Base-by-base conservation (phyloP, 306 rosid genomes). In the Myrica gale region DNA sequence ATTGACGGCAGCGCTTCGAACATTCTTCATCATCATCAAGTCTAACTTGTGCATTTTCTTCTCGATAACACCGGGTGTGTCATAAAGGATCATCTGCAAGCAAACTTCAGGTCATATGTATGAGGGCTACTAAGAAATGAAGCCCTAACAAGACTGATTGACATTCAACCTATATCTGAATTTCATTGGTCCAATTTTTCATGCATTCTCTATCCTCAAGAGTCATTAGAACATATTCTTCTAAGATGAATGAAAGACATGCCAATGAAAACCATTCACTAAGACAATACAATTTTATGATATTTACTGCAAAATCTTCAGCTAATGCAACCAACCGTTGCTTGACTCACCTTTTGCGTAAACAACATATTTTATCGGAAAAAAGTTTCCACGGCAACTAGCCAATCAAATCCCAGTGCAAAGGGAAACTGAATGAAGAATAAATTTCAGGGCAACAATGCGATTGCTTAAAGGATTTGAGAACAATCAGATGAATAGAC, bases 21-120 rank as follows among this genome's bases (percentile, higher is more conserved):
- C 99, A 74, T 95, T 95, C 80, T 88, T 89, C 99, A 95, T 95
- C 99, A 95, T 95, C 99, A 95, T 89, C 13, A 97, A 80, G 76
- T 95, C 99, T 80, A 95, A 83, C 86, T 84, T 89, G 88, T 92
- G 99, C 92, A 87, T 90, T 84, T 89, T 87, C 91, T 95, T 92
- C 87, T 90, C 89, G 23, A 95, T 84, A 19, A 95, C 93, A 79
- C 99, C 99, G 21, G 97, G 97, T 17, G 99, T 95, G 79, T 95
- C 99, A 82, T 90, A 92, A 79, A 95, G 99, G 75, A 95, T 56
- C 93, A 90, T 87, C 97, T 95, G 89, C 81, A 85, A 76, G 74
- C 72, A 74, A 73, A 78, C 42, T 67, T 62, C 47, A 61, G 4
- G 70, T 90, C 72, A 77, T 72, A 72, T 37, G 78, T 72, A 72